Conservation (phyloP, 441 rosid genomes). For the Croton laevigatus region DNA sequence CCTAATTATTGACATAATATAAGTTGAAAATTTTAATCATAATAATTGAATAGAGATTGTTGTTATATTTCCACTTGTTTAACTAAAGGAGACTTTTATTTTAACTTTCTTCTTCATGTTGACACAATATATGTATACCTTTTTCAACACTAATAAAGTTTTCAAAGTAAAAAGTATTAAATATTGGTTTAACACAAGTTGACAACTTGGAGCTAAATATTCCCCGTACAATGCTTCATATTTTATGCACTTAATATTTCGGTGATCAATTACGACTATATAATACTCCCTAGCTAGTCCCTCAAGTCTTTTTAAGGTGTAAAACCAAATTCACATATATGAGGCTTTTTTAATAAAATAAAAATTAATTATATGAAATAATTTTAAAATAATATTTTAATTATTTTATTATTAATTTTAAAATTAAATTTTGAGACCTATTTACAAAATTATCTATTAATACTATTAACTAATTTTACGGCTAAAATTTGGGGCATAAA, state of each 20-base stretch:
- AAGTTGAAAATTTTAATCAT: neutral
- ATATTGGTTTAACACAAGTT: neutral
- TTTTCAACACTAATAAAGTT: neutral
- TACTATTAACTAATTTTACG: too few species aligned
- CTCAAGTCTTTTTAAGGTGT: too few species aligned
- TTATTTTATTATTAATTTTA: too few species aligned
- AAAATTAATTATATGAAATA: too few species aligned
- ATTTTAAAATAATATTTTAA: too few species aligned
- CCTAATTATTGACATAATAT: constrained; percentile 15
- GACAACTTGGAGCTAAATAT: neutral
- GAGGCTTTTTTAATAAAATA: too few species aligned
- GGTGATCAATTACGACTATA: too few species aligned
- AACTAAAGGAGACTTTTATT: neutral
- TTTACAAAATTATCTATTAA: too few species aligned
- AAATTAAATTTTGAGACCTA: too few species aligned
- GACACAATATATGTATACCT: neutral
- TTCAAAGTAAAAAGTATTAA: neutral
- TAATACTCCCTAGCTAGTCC: too few species aligned
- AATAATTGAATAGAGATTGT: neutral
- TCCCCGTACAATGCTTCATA: constrained; percentile 9
- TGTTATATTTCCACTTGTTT: neutral
- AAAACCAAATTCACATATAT: too few species aligned
- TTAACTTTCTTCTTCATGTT: constrained; percentile 1
- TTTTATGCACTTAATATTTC: neutral
- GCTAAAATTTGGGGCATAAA: too few species aligned